These are phyloP conservation scores for Croton setiger DNA, from an alignment of 441 rosid species.

Conservation along the genomic window DNA sequence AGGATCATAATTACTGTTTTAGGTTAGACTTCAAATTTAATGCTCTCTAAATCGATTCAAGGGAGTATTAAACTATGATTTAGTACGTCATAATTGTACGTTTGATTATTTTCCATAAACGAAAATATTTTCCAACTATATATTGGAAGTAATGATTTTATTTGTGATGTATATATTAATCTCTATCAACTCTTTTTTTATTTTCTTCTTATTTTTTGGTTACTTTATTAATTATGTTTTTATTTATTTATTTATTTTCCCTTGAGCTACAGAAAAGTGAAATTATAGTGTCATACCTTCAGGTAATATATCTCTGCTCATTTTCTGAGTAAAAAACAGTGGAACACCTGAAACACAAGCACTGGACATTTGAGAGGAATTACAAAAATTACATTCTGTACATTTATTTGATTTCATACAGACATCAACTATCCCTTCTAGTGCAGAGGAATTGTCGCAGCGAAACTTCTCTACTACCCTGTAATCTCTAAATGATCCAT, in stretches of 20 bases:
- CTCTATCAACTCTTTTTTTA: too few relatives aligned
- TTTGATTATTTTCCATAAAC: too few relatives aligned
- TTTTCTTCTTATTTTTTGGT: too few relatives aligned
- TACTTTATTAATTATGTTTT: neutral
- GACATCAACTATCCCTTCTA: neutral
- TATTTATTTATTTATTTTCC: neutral
- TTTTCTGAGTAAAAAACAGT: neutral
- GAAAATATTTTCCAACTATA: too few relatives aligned
- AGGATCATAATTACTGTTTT: too few relatives aligned
- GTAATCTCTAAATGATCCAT: neutral
- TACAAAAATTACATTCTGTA: neutral
- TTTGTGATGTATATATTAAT: too few relatives aligned
- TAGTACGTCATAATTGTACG: too few relatives aligned
- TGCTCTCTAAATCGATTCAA: too few relatives aligned
- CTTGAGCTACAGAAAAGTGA: neutral
- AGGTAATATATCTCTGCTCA: neutral
- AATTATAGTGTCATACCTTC: neutral
- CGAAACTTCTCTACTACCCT: neutral
- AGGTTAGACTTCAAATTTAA: too few relatives aligned
- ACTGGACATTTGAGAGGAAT: neutral
- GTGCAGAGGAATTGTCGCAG: neutral
- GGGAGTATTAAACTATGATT: too few relatives aligned
- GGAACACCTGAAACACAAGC: slow-evolving; percentile 3
- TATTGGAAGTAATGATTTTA: too few relatives aligned
- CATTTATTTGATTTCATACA: slow-evolving; percentile 7